These are phyloP conservation scores for Peronospora destructor DNA, from an alignment of 352 stramenopile genomes.

Conservation along the genomic window DNA sequence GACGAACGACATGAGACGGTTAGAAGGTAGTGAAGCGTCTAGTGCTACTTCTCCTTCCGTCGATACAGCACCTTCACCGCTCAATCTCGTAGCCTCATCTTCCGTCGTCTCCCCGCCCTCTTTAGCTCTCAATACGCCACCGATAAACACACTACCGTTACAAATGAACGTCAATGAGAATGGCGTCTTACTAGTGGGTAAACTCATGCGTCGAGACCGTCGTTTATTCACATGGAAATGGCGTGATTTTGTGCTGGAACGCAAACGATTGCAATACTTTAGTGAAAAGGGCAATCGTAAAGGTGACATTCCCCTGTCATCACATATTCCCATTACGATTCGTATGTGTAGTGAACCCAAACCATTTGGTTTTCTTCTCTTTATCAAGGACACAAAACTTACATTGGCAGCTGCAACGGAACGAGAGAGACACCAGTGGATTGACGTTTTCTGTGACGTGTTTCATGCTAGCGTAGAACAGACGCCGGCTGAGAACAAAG, in stretches of 20 bases:
- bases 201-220: constrained; percentile 69
- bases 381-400: constrained; percentile 77
- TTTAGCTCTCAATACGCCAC: constrained; percentile 2
- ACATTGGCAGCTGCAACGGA: constrained; percentile 68
- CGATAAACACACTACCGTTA: neutral
- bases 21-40: constrained; percentile 12
- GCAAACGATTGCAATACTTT: constrained; percentile 66
- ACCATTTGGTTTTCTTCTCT: constrained; percentile 62
- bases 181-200: constrained; percentile 49
- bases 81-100: constrained; percentile 1
- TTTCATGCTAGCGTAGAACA: constrained; percentile 75
- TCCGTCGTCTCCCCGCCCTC: constrained; percentile 2
- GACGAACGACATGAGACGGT: constrained; percentile 22
- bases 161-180: constrained; percentile 1
- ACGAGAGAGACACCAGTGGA: constrained; percentile 62
- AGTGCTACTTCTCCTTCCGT: neutral
- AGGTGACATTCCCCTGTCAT: constrained; percentile 53
- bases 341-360: constrained; percentile 63
- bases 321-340: constrained; percentile 68
- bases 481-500: constrained; percentile 38
- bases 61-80: neutral
- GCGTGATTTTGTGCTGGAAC: constrained; percentile 73
- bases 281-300: constrained; percentile 70
- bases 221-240: constrained; percentile 81
- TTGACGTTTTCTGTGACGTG: constrained; percentile 70